Percentiles rank a stretch among this genome's conserved stretches.
Conservation (phyloP, 257 asterid species). For the Marsdenia floribunda region DNA sequence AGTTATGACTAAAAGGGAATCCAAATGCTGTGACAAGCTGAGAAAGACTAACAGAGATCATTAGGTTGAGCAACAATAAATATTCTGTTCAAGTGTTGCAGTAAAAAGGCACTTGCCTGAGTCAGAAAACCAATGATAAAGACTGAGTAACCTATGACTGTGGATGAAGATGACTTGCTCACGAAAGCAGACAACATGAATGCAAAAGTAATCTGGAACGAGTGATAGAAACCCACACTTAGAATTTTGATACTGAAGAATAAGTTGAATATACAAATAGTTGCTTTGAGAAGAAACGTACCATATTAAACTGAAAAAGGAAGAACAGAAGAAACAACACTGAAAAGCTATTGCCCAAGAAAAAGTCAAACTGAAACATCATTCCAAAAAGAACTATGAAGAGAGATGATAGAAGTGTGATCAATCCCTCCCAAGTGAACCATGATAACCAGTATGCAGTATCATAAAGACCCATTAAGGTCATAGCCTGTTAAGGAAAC, state of each 20-base stretch:
- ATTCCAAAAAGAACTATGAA: conserved; percentile 75
- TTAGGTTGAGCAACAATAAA: conserved; percentile 19
- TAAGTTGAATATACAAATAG: conserved; percentile 1
- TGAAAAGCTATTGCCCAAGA: conserved; percentile 62
- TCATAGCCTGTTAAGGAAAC: conserved; percentile 57
- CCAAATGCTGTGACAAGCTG: conserved; percentile 81
- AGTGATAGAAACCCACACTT: not conserved
- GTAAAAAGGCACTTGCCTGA: conserved; percentile 53
- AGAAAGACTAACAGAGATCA: conserved; percentile 17
- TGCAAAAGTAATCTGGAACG: conserved; percentile 67
- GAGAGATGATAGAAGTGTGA: conserved; percentile 57
- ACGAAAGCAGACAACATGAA: conserved; percentile 82
- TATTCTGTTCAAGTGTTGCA: conserved; percentile 8
- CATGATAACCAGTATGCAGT: conserved; percentile 87
- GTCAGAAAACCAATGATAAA: conserved; percentile 74
- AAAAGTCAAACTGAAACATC: conserved; percentile 88
- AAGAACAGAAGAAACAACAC: conserved; percentile 74
- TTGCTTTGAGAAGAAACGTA: conserved; percentile 28
- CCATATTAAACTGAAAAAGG: conserved; percentile 84
- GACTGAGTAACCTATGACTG: conserved; percentile 60
- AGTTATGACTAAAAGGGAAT: conserved; percentile 56
- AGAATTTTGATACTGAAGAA: not conserved
- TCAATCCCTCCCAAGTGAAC: conserved; percentile 80
- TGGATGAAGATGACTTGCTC: conserved; percentile 77
- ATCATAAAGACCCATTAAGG: conserved; percentile 91